Base-by-base conservation (phyloP, 2,329 filamentous ascomycete species). In the Pyrenochaeta sp. region DNA sequence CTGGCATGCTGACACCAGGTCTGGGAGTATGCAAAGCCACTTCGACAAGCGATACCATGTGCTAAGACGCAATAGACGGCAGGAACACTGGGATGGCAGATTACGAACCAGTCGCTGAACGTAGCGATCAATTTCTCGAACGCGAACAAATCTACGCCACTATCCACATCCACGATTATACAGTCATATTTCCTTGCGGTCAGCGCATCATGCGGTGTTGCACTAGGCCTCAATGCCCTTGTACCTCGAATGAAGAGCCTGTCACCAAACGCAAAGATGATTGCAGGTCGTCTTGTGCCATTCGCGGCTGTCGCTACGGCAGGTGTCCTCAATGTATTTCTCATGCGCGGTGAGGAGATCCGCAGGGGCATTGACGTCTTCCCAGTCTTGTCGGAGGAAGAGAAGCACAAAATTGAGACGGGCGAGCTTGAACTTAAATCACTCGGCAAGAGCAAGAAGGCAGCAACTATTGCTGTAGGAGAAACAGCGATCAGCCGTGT, bases 291-390 rank as follows among this genome's bases (percentile, higher is more conserved):
- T n/a, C 85, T 99, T 7, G 93, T 98, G 6, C 95, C 95, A 21
- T 99, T 99, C 72, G 95, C 94, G 0, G 95, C 95, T 11, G 95
- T 99, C 10, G 94, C 94, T 27, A 90, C 87, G 54, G 95, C 95
- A 3, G 93, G 92, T 69, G 92, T 88, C 1, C 83, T 99, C 58
- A 99, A 99, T 77, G 95, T 97, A 21, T 96, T 97, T 78, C 85
- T 99, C 49, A 99, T 99, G 95, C 91, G 95, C 54, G 89, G 92
- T 60, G 94, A 97, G 77, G 95, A 99, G 80, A 98, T 99, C 67
- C 85, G 90, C 69, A 86, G 86, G 56, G 95, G 95, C 46, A 99
- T 99, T 70, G 91, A 98, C 75, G 87, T 99, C 32, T 97, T 89
- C 76, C 92, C 93, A 1, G 88, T 92, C 6, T 83, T 93, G 10